A percentile compares a stretch with the other conserved stretches of the same genome.
Evolutionary conservation across 805 yeast genomes (phyloP).

Genomic region (Sugiyamaella mastotermitis): DNA sequence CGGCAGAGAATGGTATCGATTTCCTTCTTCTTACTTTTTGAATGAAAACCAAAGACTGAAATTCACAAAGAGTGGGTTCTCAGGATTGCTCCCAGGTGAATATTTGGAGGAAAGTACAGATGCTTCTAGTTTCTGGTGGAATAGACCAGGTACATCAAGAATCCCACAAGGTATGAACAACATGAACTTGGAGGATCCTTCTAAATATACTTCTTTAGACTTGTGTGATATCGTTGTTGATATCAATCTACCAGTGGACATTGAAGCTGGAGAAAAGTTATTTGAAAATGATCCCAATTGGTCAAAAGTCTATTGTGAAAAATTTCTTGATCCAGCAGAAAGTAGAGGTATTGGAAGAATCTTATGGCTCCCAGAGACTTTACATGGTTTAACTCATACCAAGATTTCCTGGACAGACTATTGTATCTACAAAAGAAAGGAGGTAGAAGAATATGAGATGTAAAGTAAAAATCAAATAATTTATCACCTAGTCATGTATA

Average conservation of each 20-base stretch:
- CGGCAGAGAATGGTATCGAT: slow-evolving; percentile 96
- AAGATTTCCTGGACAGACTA: slow-evolving; percentile 22
- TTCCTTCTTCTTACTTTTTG: slow-evolving; percentile 80
- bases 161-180: slow-evolving; percentile 71
- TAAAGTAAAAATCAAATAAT: slow-evolving; percentile 1
- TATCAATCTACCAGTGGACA: slow-evolving; percentile 41
- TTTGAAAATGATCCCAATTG: slow-evolving; percentile 18
- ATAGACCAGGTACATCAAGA: slow-evolving; percentile 29
- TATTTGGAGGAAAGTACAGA: slow-evolving; percentile 45
- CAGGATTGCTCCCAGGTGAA: slow-evolving; percentile 85
- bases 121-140: slow-evolving; percentile 22
- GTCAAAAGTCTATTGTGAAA: slow-evolving; percentile 20
- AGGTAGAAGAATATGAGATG: slow-evolving; percentile 1
- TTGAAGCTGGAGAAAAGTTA: slow-evolving; percentile 37
- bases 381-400: slow-evolving; percentile 15
- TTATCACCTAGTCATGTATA: background rate
- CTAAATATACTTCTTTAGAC: slow-evolving; percentile 43
- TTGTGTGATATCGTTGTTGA: slow-evolving; percentile 72
- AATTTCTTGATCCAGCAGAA: slow-evolving; percentile 21
- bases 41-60: slow-evolving; percentile 55
- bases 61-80: slow-evolving; percentile 72
- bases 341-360: slow-evolving; percentile 25
- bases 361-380: slow-evolving; percentile 21
- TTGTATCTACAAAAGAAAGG: slow-evolving; percentile 22
- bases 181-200: slow-evolving; percentile 56